A percentile compares a stretch with the other conserved stretches of the same genome.
phyloP scores from a whole-genome alignment of 768 basidiomycete species.

The Amanita muscaria region DNA sequence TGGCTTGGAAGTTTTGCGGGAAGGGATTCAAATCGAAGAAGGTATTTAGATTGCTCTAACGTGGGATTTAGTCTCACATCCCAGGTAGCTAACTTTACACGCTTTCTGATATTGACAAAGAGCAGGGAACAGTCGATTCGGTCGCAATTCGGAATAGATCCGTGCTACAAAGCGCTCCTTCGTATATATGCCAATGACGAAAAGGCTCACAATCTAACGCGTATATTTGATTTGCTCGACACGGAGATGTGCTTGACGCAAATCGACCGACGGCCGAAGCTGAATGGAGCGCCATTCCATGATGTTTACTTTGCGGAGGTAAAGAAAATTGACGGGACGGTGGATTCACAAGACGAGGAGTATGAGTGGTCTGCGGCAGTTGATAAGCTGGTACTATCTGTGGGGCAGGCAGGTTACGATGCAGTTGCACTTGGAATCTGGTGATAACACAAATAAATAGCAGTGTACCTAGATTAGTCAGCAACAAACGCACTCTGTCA shows the following conservation, averaged over 20 bases:
- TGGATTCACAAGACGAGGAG: background rate
- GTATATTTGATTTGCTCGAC: slow-evolving; percentile 27
- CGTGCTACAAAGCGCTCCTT: slow-evolving; percentile 24
- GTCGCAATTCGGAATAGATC: background rate
- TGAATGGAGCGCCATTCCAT: slow-evolving; percentile 36
- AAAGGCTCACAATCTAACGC: slow-evolving; percentile 16
- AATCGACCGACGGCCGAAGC: slow-evolving; percentile 58
- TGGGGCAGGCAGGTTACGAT: slow-evolving; percentile 26
- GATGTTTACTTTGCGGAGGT: slow-evolving; percentile 64
- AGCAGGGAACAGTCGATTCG: background rate
- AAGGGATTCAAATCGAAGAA: slow-evolving; percentile 56
- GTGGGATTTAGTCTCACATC: background rate
- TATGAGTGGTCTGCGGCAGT: slow-evolving; percentile 10
- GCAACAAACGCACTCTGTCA: slow-evolving; percentile 12
- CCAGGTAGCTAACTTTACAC: slow-evolving; percentile 52
- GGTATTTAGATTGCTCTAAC: too few relatives aligned
- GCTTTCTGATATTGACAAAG: slow-evolving; percentile 53
- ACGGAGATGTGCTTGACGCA: slow-evolving; percentile 31
- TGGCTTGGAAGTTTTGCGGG: slow-evolving; percentile 50
- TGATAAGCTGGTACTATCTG: slow-evolving; percentile 14
- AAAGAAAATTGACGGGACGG: slow-evolving; percentile 15
- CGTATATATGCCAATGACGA: slow-evolving; percentile 16
- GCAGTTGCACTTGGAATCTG: slow-evolving; percentile 40
- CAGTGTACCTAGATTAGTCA: background rate
- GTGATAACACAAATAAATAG: slow-evolving; percentile 21